Base-by-base conservation (phyloP, 495 filamentous ascomycete species). In the Xylaria telfairii region DNA sequence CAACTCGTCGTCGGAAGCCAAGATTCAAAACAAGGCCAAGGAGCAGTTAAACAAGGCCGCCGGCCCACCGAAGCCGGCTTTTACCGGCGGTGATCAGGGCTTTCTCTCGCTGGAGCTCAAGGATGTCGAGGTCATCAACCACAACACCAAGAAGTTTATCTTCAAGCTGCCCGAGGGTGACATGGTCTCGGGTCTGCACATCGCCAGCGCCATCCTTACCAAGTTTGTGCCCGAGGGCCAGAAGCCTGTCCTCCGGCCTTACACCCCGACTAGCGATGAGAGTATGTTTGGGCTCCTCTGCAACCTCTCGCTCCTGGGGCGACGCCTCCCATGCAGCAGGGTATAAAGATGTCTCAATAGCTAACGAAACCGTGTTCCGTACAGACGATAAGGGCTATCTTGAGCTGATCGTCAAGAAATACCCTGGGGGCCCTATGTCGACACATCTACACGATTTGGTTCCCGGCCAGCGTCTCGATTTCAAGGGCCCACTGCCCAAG, bases 401-500 rank as follows among this genome's bases (percentile, higher is more conserved):
- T 39, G 96, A 98, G 73, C 89, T 99, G 49, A 78, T 98, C 44
- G 89, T 99, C 78, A 99, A 99, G 87, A 86, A 85, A 75, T 99
- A 99, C 84, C 90, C 92, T 71, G 85, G 89, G 75, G 96, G 96
- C 24, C 91, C 93, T 54, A 98, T 99, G 96, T 94, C 91, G 63
- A 87, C 90, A 69, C 92, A 97, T 82, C 63, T 99, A 19, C 94
- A 98, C 84, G 86, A 86, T 73, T 88, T 99, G 92, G 84, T 84
- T 41, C 89, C 91, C 66, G 90, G 92, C 74, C 90, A 98, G 80
- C 83, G 85, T 42, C 88, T 99, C 56, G 90, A 93, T 42, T 88
- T 98, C 85, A 99, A 99, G 85, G 96, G 96, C 19, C 96, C 96
- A 0, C 87, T 99, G 21, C 92, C 93, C 69, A 99, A 99, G 83